Conservation (phyloP, 345 rosid genomes). For the Eucalyptus marginata region DNA sequence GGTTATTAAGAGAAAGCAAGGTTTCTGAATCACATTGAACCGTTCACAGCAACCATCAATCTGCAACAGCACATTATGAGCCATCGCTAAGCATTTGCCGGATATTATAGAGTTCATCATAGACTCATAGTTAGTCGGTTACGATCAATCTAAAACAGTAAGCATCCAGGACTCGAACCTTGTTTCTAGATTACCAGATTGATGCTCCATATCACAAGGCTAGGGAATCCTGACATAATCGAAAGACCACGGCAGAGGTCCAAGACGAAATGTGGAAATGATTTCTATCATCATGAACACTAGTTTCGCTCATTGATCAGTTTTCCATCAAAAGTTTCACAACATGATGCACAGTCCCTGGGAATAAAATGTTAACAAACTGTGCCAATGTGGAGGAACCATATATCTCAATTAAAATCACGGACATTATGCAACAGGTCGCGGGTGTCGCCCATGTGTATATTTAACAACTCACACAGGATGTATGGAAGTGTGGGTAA, state of each 20-base stretch:
- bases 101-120: background rate
- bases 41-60: background rate
- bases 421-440: background rate
- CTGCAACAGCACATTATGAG: conserved; percentile 4
- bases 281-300: background rate
- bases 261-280: background rate
- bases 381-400: background rate
- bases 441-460: background rate
- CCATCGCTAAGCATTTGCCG: background rate
- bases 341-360: background rate
- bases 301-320: background rate
- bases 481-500: background rate
- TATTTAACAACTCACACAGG: background rate
- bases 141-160: background rate
- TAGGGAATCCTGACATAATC: background rate
- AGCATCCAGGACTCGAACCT: background rate
- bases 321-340: background rate
- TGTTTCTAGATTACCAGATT: background rate
- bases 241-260: background rate
- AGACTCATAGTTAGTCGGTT: background rate
- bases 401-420: background rate
- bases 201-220: background rate
- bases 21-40: background rate
- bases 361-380: background rate
- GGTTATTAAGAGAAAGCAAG: background rate